Evolutionary conservation across 345 rosid species (phyloP).

Genomic region (Salix koriyanagi): DNA sequence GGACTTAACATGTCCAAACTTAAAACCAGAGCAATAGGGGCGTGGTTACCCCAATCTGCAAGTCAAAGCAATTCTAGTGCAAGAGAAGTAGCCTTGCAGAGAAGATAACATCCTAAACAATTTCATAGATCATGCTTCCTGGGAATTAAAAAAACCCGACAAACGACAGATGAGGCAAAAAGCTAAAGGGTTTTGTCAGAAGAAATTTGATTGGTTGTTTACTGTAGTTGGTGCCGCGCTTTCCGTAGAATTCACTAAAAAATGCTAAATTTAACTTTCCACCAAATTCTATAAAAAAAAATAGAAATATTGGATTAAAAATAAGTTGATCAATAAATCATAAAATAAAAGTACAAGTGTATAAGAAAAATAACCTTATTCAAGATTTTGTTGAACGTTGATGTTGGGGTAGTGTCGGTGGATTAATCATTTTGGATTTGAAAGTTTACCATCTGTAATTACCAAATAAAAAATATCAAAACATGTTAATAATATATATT

Average conservation of each 20-base stretch:
- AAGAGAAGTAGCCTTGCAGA: conserved; percentile 17
- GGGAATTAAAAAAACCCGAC: conserved; percentile 18
- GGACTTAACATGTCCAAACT: conserved; percentile 6
- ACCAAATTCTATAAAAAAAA: too few relatives aligned
- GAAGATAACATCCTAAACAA: background rate
- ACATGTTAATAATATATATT: too few relatives aligned
- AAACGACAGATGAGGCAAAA: conserved; percentile 12
- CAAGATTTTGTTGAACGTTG: too few relatives aligned
- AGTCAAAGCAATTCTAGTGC: conserved; percentile 40
- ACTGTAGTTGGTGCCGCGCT: conserved; percentile 35
- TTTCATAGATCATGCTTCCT: background rate
- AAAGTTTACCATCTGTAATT: too few relatives aligned
- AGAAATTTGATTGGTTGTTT: conserved; percentile 24
- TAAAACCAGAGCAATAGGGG: conserved; percentile 20
- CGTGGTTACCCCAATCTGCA: conserved; percentile 33
- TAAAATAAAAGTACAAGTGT: too few relatives aligned
- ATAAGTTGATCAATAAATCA: too few relatives aligned
- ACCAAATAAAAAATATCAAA: too few relatives aligned
- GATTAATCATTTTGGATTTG: too few relatives aligned
- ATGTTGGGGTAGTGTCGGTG: too few relatives aligned
- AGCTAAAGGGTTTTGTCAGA: background rate
- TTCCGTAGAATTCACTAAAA: conserved; percentile 45
- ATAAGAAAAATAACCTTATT: too few relatives aligned
- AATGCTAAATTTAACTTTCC: too few relatives aligned
- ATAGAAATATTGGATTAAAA: too few relatives aligned